phyloP scores from a whole-genome alignment of 169 alveolate species.

The Amoebophrya sp. region DNA sequence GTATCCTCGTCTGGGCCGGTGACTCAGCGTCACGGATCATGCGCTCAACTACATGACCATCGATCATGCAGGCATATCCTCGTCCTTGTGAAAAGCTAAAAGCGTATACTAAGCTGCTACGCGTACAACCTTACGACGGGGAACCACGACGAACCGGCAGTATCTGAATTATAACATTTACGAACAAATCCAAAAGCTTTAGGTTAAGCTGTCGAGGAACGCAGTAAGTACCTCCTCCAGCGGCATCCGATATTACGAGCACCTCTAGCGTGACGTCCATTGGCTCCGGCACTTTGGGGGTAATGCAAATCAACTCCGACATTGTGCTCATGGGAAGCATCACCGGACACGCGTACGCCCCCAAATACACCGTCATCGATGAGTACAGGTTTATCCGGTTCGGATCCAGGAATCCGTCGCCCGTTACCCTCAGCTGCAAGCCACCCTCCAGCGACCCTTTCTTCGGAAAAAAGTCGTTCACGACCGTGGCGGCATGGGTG shows the following conservation, averaged over 20 bases:
- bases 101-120: no score
- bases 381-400: neutral
- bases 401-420: neutral
- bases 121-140: no score
- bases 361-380: neutral
- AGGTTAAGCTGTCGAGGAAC: no score
- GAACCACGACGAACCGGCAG: no score
- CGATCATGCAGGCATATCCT: neutral
- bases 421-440: neutral
- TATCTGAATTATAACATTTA: no score
- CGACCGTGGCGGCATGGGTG: no score
- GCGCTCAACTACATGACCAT: neutral
- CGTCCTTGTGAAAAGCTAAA: no score
- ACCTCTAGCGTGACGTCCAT: neutral
- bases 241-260: neutral
- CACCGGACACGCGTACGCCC: neutral
- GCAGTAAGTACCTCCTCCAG: neutral
- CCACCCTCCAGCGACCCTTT: neutral
- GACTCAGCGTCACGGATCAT: no score
- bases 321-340: neutral
- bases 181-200: no score
- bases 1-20: neutral
- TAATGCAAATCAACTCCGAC: neutral
- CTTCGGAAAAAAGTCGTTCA: neutral
- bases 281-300: neutral